Evolutionary conservation across 495 filamentous ascomycete species (phyloP).

Genomic region (Penicillium steckii): DNA sequence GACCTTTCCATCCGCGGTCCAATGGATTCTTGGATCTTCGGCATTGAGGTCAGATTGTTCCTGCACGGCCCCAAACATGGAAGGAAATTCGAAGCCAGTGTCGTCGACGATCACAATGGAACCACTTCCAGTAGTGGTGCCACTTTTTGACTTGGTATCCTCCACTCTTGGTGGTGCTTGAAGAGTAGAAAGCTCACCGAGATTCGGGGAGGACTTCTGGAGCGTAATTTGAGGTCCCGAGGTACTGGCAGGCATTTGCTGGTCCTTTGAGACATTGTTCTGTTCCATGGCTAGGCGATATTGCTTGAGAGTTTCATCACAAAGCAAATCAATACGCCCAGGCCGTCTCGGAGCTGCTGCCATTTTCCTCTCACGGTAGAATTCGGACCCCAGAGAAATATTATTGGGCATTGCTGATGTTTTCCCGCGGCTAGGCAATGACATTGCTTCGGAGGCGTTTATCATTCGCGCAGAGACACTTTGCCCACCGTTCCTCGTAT

Average conservation of each 20-base stretch:
- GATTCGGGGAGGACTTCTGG: constrained; percentile 2
- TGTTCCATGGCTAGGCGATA: constrained; percentile 41
- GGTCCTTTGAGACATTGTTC: constrained; percentile 6
- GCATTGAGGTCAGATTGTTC: not conserved
- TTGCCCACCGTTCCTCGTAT: constrained; percentile 57
- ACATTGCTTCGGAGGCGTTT: constrained; percentile 26
- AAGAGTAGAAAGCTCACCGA: not conserved
- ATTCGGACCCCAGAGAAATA: constrained; percentile 46
- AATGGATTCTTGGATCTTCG: constrained; percentile 11
- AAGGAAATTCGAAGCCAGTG: constrained; percentile 37
- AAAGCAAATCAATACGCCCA: constrained; percentile 70
- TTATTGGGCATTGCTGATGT: constrained; percentile 47
- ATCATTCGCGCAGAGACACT: constrained; percentile 42
- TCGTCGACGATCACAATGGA: constrained; percentile 86
- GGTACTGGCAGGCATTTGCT: constrained; percentile 1
- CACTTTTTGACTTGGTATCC: constrained; percentile 46
- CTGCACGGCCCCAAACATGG: constrained; percentile 36
- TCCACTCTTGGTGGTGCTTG: constrained; percentile 6
- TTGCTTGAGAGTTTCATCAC: constrained; percentile 69
- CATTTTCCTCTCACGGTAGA: constrained; percentile 43
- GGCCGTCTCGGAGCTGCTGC: constrained; percentile 35
- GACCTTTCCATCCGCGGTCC: constrained; percentile 1
- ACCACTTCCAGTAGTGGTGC: constrained; percentile 73
- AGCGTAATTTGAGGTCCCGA: constrained; percentile 7
- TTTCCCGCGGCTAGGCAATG: constrained; percentile 31